These are phyloP conservation scores for Vanilla planifolia DNA, from an alignment of 106 monocot genomes.

Conservation along the genomic window DNA sequence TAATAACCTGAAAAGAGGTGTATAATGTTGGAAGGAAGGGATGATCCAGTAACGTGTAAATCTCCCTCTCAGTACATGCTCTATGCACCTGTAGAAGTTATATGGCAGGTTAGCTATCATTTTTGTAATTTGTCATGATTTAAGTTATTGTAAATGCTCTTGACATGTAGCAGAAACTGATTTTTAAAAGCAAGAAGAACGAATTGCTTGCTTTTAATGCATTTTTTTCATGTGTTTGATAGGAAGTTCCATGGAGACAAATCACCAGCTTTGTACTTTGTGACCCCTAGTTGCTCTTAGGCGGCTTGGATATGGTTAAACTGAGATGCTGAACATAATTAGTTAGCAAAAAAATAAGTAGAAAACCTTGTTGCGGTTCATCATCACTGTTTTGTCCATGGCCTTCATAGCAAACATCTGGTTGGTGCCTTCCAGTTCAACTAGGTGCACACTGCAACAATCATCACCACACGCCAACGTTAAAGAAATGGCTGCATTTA, in stretches of 20 bases:
- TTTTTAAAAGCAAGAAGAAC: neutral
- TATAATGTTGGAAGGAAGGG: conserved; percentile 95
- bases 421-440: conserved; percentile 77
- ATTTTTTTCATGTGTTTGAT: neutral
- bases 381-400: conserved; percentile 94
- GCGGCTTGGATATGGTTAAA: too few relatives aligned
- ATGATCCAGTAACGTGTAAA: conserved; percentile 83
- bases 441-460: conserved; percentile 81
- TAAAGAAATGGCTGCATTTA: too few relatives aligned
- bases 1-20: conserved; percentile 80
- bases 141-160: neutral
- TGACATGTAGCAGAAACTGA: neutral
- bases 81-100: conserved; percentile 69
- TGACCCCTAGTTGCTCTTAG: too few relatives aligned
- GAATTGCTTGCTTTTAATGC: neutral
- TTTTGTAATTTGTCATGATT: neutral
- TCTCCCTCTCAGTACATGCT: conserved; percentile 90
- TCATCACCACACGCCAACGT: conserved; percentile 1
- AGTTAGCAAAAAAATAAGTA: too few relatives aligned
- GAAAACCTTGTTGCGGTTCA: conserved; percentile 86
- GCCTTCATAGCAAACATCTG: conserved; percentile 98
- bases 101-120: neutral
- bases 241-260: too few relatives aligned
- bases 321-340: too few relatives aligned
- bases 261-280: too few relatives aligned